Percentiles rank a stretch among this genome's conserved stretches.
Conservation (phyloP, 2,329 filamentous ascomycete species). For the Sporothrix protearum region DNA sequence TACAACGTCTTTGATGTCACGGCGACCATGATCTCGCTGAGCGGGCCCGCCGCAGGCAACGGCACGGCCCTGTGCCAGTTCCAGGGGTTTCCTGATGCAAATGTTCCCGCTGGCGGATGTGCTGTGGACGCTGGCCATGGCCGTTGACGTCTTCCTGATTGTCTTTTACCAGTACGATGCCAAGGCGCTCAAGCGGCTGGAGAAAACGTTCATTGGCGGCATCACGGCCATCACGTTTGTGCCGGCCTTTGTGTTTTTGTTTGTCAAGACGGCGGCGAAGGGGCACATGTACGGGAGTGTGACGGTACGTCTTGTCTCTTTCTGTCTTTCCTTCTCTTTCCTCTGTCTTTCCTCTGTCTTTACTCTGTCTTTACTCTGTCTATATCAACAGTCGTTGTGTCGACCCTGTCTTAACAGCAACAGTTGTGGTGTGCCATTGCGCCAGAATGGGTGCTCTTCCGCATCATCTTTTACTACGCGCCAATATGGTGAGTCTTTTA, state of each 20-base stretch:
- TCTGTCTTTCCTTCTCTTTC: no score
- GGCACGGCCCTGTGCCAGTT: conserved; percentile 37
- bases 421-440: conserved; percentile 41
- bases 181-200: conserved; percentile 34
- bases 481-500: conserved; percentile 35
- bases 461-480: conserved; percentile 38
- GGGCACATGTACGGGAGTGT: conserved; percentile 39
- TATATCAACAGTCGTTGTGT: background rate
- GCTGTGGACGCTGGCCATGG: conserved; percentile 39
- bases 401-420: background rate
- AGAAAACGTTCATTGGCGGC: conserved; percentile 34
- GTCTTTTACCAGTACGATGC: conserved; percentile 38
- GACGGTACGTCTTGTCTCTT: conserved; percentile 31
- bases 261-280: conserved; percentile 34
- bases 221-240: conserved; percentile 36
- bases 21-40: conserved; percentile 40
- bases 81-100: conserved; percentile 39
- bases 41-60: conserved; percentile 37
- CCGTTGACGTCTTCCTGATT: conserved; percentile 38
- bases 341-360: no score
- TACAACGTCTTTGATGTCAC: conserved; percentile 39
- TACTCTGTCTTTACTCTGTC: no score
- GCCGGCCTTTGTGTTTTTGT: conserved; percentile 37
- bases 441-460: conserved; percentile 37
- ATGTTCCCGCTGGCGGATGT: conserved; percentile 41